Evolutionary conservation across 257 asterid species (phyloP), one percentile per base, ranked within the genome.

Genomic region (Capsicum baccatum): DNA sequence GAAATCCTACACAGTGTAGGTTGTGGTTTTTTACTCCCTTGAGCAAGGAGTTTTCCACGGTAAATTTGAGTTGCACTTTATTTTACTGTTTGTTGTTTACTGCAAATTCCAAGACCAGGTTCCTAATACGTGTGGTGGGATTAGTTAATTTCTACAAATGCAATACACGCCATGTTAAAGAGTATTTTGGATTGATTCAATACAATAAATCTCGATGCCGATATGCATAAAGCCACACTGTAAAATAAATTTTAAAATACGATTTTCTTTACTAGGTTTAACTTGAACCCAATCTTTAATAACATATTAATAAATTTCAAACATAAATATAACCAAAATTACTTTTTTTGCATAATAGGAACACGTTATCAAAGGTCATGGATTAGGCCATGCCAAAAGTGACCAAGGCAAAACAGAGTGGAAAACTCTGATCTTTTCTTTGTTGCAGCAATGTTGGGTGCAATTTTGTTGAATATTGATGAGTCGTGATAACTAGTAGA

Each of bases 151-250:
- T 26, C 33, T 26, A 26, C 33, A 26, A 26, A 26, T 26, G 33
- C 33, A 26, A 26, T 26, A 26, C 33, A 26, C 33, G 0, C 2
- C 13, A 21, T 63, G 9, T 26, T 21, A 62, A 62, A 21, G 0
- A 62, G 16, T 21, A 11, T 63, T 1, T 63, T 63, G 13, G 2
- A 1, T 0, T 0, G 39, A 60, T 60, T 21, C 16, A 21, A 0
- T 8, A 0, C 42, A 21, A 11, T 0, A 21, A 0, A 8, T 21
- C 8, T 63, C 26, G 0, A 21, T 1, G 17, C 11, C 16, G 0
- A 63, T 63, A 63, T 21, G 26, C 42, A 11, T 0, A 63, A 63
- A 63, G 16, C 26, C 42, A 63, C 67, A 19, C 56, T 52, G 10
- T 52, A 3, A 52, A 52, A 52, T 52, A 3, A 52, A 52, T 52